These are phyloP conservation scores for Penicillium alfredii DNA, from an alignment of 495 filamentous ascomycete genomes.

Conservation along the genomic window DNA sequence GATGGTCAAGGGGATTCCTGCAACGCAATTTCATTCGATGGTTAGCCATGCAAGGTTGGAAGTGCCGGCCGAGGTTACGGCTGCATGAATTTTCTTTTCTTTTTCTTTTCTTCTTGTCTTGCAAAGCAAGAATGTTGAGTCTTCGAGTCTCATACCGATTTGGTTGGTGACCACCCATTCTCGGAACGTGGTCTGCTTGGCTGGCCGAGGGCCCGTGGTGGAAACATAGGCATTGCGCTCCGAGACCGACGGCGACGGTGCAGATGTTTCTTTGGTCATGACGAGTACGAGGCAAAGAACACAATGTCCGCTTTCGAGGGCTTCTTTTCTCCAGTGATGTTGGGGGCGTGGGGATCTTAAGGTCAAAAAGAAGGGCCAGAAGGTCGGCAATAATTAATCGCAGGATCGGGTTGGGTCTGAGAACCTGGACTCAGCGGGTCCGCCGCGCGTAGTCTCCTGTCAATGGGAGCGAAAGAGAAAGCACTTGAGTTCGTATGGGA, in stretches of 20 bases:
- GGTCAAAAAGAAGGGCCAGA: slow-evolving; percentile 19
- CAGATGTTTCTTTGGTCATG: slow-evolving; percentile 33
- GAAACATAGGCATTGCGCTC: slow-evolving; percentile 44
- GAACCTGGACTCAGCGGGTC: slow-evolving; percentile 18
- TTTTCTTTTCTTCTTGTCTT: no score
- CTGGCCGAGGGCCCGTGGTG: slow-evolving; percentile 26
- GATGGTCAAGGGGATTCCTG: slow-evolving; percentile 73
- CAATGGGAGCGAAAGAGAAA: slow-evolving; percentile 1
- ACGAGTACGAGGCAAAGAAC: slow-evolving; percentile 10
- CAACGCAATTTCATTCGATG: slow-evolving; percentile 5
- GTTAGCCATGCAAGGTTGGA: no score
- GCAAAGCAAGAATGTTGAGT: slow-evolving; percentile 2
- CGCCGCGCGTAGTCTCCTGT: slow-evolving; percentile 18
- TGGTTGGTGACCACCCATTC: slow-evolving; percentile 50
- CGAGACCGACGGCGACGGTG: slow-evolving; percentile 23
- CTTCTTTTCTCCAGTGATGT: slow-evolving; percentile 10
- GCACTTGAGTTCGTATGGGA: no score
- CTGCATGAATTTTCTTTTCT: no score
- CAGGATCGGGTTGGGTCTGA: slow-evolving; percentile 21
- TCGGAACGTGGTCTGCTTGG: slow-evolving; percentile 44
- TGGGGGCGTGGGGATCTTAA: slow-evolving; percentile 11
- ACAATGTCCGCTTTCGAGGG: no score
- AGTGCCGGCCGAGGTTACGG: no score
- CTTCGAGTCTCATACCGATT: slow-evolving; percentile 38
- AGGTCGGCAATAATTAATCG: slow-evolving; percentile 19